Evolutionary conservation across 2,329 filamentous ascomycete genomes (phyloP).

Genomic region (Fusarium dimerum): DNA sequence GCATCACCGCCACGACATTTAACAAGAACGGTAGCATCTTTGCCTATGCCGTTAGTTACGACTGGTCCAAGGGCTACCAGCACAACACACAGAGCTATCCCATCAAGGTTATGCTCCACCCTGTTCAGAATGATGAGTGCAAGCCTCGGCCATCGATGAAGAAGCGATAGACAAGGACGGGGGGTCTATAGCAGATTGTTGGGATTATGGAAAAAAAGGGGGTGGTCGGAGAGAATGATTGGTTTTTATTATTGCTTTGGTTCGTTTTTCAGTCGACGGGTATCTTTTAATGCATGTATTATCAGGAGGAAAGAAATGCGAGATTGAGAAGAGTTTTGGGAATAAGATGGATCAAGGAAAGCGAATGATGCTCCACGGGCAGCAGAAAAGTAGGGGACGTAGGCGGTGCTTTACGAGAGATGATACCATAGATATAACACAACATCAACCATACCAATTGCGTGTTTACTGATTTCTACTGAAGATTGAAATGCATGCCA

Average conservation of each 20-base stretch:
- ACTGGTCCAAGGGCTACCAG: conserved; percentile 97
- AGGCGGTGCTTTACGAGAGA: conserved; percentile 30
- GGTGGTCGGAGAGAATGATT: conserved; percentile 1
- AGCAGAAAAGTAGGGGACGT: conserved; percentile 3
- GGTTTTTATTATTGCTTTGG: conserved; percentile 1
- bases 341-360: conserved; percentile 6
- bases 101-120: conserved; percentile 84
- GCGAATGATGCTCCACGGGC: conserved; percentile 2
- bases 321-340: conserved; percentile 12
- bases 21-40: conserved; percentile 83
- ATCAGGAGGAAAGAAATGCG: conserved; percentile 6
- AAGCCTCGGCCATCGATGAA: conserved; percentile 61
- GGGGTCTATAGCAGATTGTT: background rate
- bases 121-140: conserved; percentile 64
- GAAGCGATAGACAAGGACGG: conserved; percentile 50
- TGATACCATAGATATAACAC: conserved; percentile 30
- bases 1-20: conserved; percentile 90
- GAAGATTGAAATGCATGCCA: background rate
- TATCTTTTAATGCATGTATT: conserved; percentile 16
- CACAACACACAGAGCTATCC: conserved; percentile 74
- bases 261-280: conserved; percentile 18
- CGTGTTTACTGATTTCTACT: background rate
- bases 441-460: conserved; percentile 15
- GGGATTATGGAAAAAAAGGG: background rate
- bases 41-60: conserved; percentile 89